Percentiles rank a stretch among this genome's conserved stretches.
Conservation (phyloP, 75 land plant genomes). For the Pinus albicaulis region DNA sequence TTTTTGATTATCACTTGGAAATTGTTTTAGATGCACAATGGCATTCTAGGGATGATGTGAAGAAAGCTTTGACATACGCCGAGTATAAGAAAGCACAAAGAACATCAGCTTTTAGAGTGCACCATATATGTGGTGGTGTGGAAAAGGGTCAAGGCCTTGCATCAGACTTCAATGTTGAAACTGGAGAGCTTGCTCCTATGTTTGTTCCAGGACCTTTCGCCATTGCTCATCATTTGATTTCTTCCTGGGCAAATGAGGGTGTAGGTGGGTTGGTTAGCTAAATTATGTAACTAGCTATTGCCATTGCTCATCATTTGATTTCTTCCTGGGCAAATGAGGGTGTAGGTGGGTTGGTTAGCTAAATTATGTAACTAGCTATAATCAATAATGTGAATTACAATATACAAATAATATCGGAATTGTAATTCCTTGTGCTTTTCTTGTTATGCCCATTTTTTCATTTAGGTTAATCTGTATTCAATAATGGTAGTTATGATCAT, state of each 20-base stretch:
- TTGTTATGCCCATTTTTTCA: too few species aligned
- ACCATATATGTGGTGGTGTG: slow-evolving; percentile 70
- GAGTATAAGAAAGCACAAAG: slow-evolving; percentile 67
- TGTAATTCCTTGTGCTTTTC: too few species aligned
- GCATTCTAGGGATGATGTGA: slow-evolving; percentile 78
- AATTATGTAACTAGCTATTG: slow-evolving; percentile 11
- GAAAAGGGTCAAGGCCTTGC: slow-evolving; percentile 41
- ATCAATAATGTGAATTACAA: too few species aligned
- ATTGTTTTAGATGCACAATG: slow-evolving; percentile 76
- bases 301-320: slow-evolving; percentile 97
- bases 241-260: slow-evolving; percentile 52
- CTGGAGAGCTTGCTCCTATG: slow-evolving; percentile 74
- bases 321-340: slow-evolving; percentile 56
- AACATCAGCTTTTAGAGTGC: slow-evolving; percentile 58
- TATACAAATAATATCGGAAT: too few species aligned
- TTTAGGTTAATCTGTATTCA: too few species aligned
- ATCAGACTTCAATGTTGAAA: slow-evolving; percentile 57
- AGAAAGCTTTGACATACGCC: slow-evolving; percentile 54
- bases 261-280: neutral
- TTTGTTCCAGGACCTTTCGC: slow-evolving; percentile 94
- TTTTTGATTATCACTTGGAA: neutral
- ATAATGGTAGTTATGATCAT: too few species aligned
- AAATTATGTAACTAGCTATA: neutral
- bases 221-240: slow-evolving; percentile 95
- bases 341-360: neutral